Base-by-base conservation (phyloP, 306 rosid species). In the Pyrus betulifolia region DNA sequence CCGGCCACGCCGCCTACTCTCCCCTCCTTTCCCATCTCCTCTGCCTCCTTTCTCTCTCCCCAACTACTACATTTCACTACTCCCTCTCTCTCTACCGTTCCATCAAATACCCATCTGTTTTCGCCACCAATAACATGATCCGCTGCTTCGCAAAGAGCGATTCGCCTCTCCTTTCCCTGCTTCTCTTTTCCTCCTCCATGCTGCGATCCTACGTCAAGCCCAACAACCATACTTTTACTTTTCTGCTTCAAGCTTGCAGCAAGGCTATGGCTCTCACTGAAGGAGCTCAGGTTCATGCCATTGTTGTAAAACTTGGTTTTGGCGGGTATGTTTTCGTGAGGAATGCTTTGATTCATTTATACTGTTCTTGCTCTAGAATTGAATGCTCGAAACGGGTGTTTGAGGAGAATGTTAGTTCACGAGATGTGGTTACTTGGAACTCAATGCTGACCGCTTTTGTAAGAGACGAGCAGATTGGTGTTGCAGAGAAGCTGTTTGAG, bases 391-490 rank as follows among this genome's bases (percentile, higher is more conserved):
- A 61, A 54, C 73, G 77, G 80, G 84, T 90, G n/a, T 93, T 93
- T 42, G 87, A 84, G 18, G 96, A 93, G 79, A 79, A 74, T 57
- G 69, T 55, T 11, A 17, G 35, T 38, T 65, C 64, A 27, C 78
- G 90, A 60, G 98, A 93, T 76, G 84, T 89, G 8, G 93, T 91
- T 8, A 89, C 95, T 9, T 90, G 98, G 98, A 93, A 91, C 78
- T 82, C 93, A 46, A 84, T 89, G 85, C 44, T 91, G 2, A 87
- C 79, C 1, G 88, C 84, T 21, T 75, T 81, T 27, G 85, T 84
- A 0, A 93, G 93, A 75, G 81, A 68, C 17, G 91, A 90, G 0
- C 85, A 83, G 65, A 71, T 89, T 40, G 25, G 52, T 31, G 76
- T 23, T 81, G 98, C 95, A 52, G 87, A 82, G 81, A 72, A 88